Evolutionary conservation across 1,284 basidiomycete species (phyloP), one percentile per base, ranked within the genome.

Genomic region (Ceratobasidium sp.): DNA sequence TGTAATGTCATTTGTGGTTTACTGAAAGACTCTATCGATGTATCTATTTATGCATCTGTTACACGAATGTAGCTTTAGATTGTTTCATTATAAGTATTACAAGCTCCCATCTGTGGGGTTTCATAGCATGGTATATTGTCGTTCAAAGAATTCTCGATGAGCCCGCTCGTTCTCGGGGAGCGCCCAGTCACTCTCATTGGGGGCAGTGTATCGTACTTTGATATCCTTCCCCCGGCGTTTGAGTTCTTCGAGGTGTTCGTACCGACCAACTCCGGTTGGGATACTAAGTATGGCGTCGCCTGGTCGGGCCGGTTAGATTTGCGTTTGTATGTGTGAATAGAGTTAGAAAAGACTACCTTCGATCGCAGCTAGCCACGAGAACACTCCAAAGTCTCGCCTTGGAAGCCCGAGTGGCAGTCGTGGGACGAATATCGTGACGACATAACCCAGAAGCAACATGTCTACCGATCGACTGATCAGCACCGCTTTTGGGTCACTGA

Each of bases 311-410:
- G 32, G 41, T 41, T 5, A 45, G 28, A 26, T 1, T 8, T 16
- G 43, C 8, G 12, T 2, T 34, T 21, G 21, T 8, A 14, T 36
- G 12, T 1, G 12, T 32, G 12, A 2, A 16, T 28, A 14, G 26
- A 18, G n/a, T n/a, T n/a, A n/a, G 52, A 4, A 32, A 26, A 59
- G 32, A 5, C 34, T 39, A 55, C 65, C 65, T 34, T 70, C 65
- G 18, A 70, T 70, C n/a, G 65, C 65, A 6, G 70, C 59, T n/a
- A 71, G 46, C 57, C 70, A 71, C 9, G 70, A 71, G 45, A 59
- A 62, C n/a, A 71, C 58, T 8, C 70, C 70, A 61, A 71, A 61
- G 28, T 71, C 70, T 30, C 70, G 57, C 23, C 57, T 41, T 3
- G 70, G 70, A 26, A 71, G 46, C n/a, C 70, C 70, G 3, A 71